Evolutionary conservation across 1,284 basidiomycete species (phyloP).

Genomic region (Agaricales sp.): DNA sequence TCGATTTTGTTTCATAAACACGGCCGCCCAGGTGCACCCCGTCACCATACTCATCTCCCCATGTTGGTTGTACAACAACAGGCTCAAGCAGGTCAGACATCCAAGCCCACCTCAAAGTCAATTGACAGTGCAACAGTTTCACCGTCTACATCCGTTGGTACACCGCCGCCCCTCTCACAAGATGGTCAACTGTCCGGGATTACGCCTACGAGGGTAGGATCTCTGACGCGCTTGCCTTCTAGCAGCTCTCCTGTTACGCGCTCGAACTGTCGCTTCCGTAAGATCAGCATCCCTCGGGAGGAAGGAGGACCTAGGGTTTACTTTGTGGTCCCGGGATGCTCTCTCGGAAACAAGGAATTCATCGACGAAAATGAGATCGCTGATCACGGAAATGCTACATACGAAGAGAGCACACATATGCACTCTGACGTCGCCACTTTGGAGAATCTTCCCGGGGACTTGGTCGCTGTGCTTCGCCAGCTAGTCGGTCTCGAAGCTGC

Average conservation of each 20-base stretch:
- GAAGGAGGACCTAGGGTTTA: conserved; percentile 38
- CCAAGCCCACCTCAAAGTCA: neutral
- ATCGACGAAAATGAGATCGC: conserved; percentile 48
- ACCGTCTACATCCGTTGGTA: neutral
- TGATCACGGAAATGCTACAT: conserved; percentile 44
- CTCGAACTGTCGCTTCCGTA: conserved; percentile 57
- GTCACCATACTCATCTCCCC: neutral
- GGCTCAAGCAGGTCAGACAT: neutral
- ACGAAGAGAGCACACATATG: conserved; percentile 36
- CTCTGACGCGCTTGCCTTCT: neutral
- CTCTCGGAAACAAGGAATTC: conserved; percentile 41
- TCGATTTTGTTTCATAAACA: conserved; percentile 1
- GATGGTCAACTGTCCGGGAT: neutral
- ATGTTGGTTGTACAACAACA: neutral
- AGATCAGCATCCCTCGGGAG: conserved; percentile 46
- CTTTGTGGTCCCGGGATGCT: conserved; percentile 59
- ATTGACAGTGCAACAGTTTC: neutral
- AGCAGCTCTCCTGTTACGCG: conserved; percentile 32
- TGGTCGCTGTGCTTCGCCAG: conserved; percentile 43
- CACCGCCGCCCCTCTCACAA: neutral
- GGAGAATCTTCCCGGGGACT: conserved; percentile 14
- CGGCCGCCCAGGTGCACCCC: neutral
- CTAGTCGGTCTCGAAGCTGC: conserved; percentile 52
- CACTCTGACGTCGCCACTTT: conserved; percentile 39
- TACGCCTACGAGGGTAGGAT: conserved; percentile 1